Base-by-base conservation (phyloP, 139 green algal species). In the Astrephomene gubernaculifera region DNA sequence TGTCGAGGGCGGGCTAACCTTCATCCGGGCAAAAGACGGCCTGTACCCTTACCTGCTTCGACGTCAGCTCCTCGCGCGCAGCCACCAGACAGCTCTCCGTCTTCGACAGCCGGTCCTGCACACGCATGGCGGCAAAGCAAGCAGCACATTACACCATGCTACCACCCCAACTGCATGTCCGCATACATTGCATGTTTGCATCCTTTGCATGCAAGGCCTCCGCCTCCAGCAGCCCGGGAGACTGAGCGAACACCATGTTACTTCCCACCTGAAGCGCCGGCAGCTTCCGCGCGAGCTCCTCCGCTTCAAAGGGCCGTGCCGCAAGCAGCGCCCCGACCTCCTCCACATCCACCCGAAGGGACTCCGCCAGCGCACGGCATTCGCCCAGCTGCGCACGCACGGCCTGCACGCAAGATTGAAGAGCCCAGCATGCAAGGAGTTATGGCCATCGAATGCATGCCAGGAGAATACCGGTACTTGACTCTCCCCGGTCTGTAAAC, bases 41-140 rank as follows among this genome's bases (percentile, higher is more conserved):
- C n/a, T n/a, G n/a, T n/a, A n/a, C n/a, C n/a, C n/a, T 5, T 36
- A 57, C 75, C 60, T 84, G 78, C 43, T 84, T 84, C 31, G 65
- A n/a, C 22, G 63, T 65, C 27, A 84, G 63, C 31, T 84, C 78
- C 33, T 84, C 78, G 19, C 78, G 61, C 31, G 35, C 49, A 2
- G 78, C 61, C 64, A 84, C n/a, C 63, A 84, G 31, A 44, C 78
- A 84, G 31, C 31, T 75, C 60, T 84, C 78, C 78, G 78, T 84
- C 61, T 84, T 84, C 19, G 78, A 17, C 7, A 84, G 78, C 10
- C 63, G 61, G n/a, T 84, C 78, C 78, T 84, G 60, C 27, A 27
- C n/a, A n/a, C n/a, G n/a, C n/a, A n/a, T n/a, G n/a, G n/a, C n/a
- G n/a, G n/a, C n/a, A n/a, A n/a, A n/a, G n/a, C n/a, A n/a, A n/a